phyloP scores from a whole-genome alignment of 495 filamentous ascomycete species.

The Hypoxylon cercidicola region DNA sequence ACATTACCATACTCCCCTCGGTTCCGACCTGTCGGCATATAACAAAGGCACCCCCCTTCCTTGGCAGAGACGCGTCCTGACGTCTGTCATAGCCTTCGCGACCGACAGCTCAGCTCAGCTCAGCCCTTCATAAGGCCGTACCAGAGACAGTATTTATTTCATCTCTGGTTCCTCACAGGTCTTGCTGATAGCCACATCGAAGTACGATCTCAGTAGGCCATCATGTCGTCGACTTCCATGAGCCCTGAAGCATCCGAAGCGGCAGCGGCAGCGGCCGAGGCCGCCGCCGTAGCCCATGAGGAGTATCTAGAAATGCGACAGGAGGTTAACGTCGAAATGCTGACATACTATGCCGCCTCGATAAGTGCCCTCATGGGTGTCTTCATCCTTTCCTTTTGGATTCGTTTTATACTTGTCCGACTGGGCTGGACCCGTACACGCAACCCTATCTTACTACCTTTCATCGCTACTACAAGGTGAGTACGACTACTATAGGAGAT shows the following conservation, averaged over 20 bases:
- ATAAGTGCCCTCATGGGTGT: conserved; percentile 60
- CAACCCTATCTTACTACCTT: conserved; percentile 30
- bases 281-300: conserved; percentile 13
- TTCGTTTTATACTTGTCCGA: conserved; percentile 38
- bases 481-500: background rate
- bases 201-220: background rate
- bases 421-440: conserved; percentile 33
- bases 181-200: background rate
- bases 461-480: conserved; percentile 36
- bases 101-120: conserved; percentile 19
- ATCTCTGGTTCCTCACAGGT: background rate
- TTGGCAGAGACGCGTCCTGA: conserved; percentile 24
- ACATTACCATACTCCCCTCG: conserved; percentile 21
- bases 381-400: conserved; percentile 62
- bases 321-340: conserved; percentile 45
- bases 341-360: conserved; percentile 56
- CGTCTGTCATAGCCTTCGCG: conserved; percentile 12
- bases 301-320: conserved; percentile 45
- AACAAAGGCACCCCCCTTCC: conserved; percentile 27
- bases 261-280: conserved; percentile 1
- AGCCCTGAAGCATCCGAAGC: conserved; percentile 15
- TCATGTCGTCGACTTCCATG: conserved; percentile 17
- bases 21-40: conserved; percentile 30
- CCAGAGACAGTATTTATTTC: conserved; percentile 8
- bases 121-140: conserved; percentile 7